Evolutionary conservation across 148 eudicot genomes (phyloP).

Genomic region (Rhododendron kiyosumense): DNA sequence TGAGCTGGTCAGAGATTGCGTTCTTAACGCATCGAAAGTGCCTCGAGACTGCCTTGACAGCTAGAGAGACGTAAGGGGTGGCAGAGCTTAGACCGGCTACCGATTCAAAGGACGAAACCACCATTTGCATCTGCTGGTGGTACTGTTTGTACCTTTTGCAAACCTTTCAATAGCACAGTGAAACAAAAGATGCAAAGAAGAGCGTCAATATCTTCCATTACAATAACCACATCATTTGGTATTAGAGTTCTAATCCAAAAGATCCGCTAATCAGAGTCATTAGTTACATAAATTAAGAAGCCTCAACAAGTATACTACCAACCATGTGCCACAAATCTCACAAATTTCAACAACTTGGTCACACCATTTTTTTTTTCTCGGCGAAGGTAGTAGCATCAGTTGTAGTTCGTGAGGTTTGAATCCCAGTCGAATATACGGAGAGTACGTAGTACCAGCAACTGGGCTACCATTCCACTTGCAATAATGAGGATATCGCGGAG

Average conservation of each 20-base stretch:
- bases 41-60: conserved; percentile 26
- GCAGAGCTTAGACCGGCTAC: conserved; percentile 36
- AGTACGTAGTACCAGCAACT: no score
- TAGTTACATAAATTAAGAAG: background rate
- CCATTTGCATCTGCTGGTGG: conserved; percentile 41
- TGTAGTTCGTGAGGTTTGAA: no score
- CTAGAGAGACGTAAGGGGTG: conserved; percentile 32
- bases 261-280: background rate
- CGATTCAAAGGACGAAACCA: conserved; percentile 32
- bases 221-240: background rate
- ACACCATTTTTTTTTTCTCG: background rate
- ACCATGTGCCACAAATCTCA: background rate
- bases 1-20: conserved; percentile 34
- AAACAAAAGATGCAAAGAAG: background rate
- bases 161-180: conserved; percentile 15
- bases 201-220: background rate
- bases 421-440: no score
- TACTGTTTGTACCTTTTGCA: conserved; percentile 41
- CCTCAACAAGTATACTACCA: background rate
- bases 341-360: background rate
- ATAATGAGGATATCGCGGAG: background rate
- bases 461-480: background rate
- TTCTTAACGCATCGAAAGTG: conserved; percentile 33
- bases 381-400: no score
- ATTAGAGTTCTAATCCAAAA: background rate